These are phyloP conservation scores for Candida pseudoviswanathii DNA, from an alignment of 1,139 yeast species.

Conservation along the genomic window DNA sequence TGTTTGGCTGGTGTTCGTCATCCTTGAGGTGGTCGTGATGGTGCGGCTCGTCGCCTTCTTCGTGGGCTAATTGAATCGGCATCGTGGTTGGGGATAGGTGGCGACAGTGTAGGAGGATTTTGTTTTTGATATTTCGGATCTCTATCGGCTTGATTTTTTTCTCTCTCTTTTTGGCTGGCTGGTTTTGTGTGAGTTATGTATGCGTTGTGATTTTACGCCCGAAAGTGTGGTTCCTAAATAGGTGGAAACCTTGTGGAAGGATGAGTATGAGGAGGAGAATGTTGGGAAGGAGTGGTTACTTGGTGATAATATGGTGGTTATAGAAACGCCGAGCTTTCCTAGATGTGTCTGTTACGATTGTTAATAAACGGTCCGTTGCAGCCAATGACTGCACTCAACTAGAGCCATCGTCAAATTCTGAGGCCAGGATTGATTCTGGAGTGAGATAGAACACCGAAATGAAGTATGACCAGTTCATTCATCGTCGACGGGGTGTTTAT, in stretches of 20 bases:
- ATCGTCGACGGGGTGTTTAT: too few species aligned
- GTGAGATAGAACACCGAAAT: too few species aligned
- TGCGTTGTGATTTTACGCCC: not conserved
- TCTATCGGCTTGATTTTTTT: constrained; percentile 1
- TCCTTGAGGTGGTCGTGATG: not conserved
- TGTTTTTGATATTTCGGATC: constrained; percentile 1
- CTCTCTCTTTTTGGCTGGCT: not conserved
- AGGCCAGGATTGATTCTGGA: too few species aligned
- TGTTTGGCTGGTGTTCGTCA: constrained; percentile 5
- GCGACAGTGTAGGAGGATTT: not conserved
- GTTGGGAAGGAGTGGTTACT: too few species aligned
- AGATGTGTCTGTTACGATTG: too few species aligned
- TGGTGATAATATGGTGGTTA: too few species aligned
- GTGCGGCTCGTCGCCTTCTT: constrained; percentile 9
- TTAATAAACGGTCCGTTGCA: too few species aligned
- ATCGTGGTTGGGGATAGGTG: constrained; percentile 12
- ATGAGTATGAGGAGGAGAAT: too few species aligned
- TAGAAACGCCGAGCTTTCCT: too few species aligned
- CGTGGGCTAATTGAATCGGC: constrained; percentile 28
- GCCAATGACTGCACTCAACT: too few species aligned
- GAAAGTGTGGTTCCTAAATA: not conserved
- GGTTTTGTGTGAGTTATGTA: not conserved
- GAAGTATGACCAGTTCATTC: too few species aligned
- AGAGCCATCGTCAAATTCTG: too few species aligned
- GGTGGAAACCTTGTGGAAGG: not conserved